Evolutionary conservation across 495 filamentous ascomycete genomes (phyloP), one percentile per base, ranked within the genome.

Genomic region (Emericellopsis terricola): DNA sequence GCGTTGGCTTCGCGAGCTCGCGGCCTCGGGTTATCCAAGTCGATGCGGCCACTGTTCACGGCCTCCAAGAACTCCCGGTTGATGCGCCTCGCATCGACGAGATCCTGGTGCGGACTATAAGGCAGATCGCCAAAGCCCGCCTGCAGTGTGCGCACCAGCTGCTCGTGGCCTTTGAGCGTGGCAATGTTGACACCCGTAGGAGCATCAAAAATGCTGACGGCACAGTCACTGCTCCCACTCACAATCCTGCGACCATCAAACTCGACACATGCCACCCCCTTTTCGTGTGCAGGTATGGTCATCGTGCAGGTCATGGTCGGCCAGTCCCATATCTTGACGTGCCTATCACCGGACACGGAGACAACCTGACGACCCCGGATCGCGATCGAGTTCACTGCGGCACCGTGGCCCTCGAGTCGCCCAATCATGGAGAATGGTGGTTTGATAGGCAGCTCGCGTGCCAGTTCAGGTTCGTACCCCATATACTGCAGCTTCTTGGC

Each of bases 181-280:
- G 86, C 85, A 7, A 94, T 80, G 51, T 96, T 85, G 4, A 83
- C 75, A 15, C 77, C 78, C 0, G 83, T 80, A 31, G 69, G 63
- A 21, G 78, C 68, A 51, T 96, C 89, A 46, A 87, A 99, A 24
- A 99, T 84, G 31, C 89, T 82, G 19, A 96, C 83, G 9, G 84
- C 83, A 44, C 89, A 79, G 51, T 99, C 89, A 45, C 83, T 92
- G 53, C 85, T 93, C 2, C 89, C 89, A 41, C 79, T 91, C 29
- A 99, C 82, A 34, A 99, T 92, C 3, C 87, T 72, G n/a, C 79
- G 75, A n/a, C 82, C 85, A 52, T 99, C 89, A 44, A 81, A 94
- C 53, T 96, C 86, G 14, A 99, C 82, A 53, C 89, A 99, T 11
- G 89, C 89, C 47, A 99, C 96, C 13, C 89, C 89, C 52, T 96